These are phyloP conservation scores for Hypomontagnella monticulosa DNA, from an alignment of 495 filamentous ascomycete species.

Conservation along the genomic window DNA sequence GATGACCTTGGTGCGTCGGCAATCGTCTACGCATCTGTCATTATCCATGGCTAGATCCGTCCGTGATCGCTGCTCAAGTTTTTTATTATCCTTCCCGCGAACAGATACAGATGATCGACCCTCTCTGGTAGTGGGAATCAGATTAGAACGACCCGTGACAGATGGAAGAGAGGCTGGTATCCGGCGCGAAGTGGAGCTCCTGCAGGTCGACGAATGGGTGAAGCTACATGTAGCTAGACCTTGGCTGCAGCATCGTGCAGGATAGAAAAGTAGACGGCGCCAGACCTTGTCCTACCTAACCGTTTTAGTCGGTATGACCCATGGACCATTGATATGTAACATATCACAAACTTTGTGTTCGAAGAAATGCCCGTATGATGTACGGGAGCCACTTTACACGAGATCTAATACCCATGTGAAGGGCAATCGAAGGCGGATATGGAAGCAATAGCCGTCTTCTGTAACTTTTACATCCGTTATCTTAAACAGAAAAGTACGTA, in stretches of 20 bases:
- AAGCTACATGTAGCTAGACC: slow-evolving; percentile 38
- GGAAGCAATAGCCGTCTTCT: not conserved
- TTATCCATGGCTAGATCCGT: slow-evolving; percentile 44
- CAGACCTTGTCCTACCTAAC: slow-evolving; percentile 44
- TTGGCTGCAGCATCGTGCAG: slow-evolving; percentile 49
- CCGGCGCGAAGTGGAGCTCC: slow-evolving; percentile 38
- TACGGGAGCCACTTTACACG: slow-evolving; percentile 35
- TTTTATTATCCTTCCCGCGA: slow-evolving; percentile 25
- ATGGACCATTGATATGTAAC: slow-evolving; percentile 34
- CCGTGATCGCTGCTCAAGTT: slow-evolving; percentile 33
- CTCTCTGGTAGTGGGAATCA: slow-evolving; percentile 39
- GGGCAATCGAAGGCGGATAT: slow-evolving; percentile 7
- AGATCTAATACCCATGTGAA: slow-evolving; percentile 28
- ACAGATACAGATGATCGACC: slow-evolving; percentile 35
- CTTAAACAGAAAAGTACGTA: not conserved
- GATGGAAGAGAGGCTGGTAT: slow-evolving; percentile 29
- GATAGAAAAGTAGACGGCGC: slow-evolving; percentile 41
- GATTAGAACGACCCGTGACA: slow-evolving; percentile 39
- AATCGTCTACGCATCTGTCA: slow-evolving; percentile 40
- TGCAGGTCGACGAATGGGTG: slow-evolving; percentile 48
- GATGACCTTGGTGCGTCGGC: slow-evolving; percentile 37
- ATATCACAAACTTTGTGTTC: slow-evolving; percentile 43
- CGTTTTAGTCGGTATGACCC: slow-evolving; percentile 41
- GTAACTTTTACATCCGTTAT: not conserved
- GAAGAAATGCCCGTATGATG: slow-evolving; percentile 34